Base-by-base conservation (phyloP, 164 flowering plant species). In the Warburgia ugandensis region DNA sequence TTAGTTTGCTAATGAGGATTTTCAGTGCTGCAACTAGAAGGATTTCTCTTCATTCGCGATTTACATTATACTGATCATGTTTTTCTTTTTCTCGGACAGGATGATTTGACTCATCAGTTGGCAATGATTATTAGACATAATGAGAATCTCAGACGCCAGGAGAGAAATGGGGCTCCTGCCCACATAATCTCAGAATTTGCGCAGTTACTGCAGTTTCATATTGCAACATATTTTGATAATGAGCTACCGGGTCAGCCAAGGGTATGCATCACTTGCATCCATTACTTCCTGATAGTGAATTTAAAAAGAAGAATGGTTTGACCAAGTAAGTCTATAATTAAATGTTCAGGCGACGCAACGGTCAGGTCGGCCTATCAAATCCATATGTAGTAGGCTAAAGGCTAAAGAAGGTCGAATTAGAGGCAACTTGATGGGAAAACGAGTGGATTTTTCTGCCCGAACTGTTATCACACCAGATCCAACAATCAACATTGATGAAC, bases 381-480 rank as follows among this genome's bases (percentile, higher is more conserved):
- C 99, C 11, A 94, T 94, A 45, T 94, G 99, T 50, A 86, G 95
- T 55, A 78, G 99, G 72, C 86, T 94, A 27, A 94, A 94, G 75
- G 97, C 96, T 37, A 94, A 94, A 76, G 99, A 89, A 69, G 99
- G 99, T 48, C 77, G 99, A 19, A 94, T 94, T 46, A 79, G 99
- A 72, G 99, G 99, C 28, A 94, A 94, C 55, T 68, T 94, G 66
- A 94, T 94, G 99, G 99, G 99, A 14, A 94, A 94, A 55, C 80
- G 97, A 44, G 99, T 94, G 10, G 99, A 94, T 66, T 94, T 94
- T 64, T 94, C 99, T 3, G 99, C 99, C 12, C 79, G 97, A 16
- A 94, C 99, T 12, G 99, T 94, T 56, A 94, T 94, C 41, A 94
- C 99, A 3, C 99, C 97, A 1, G 99, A 94, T 66, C 99, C 99